Evolutionary conservation across 1,139 yeast species (phyloP), one percentile per base, ranked within the genome.

Genomic region (Zygosaccharomyces pseudobailii): DNA sequence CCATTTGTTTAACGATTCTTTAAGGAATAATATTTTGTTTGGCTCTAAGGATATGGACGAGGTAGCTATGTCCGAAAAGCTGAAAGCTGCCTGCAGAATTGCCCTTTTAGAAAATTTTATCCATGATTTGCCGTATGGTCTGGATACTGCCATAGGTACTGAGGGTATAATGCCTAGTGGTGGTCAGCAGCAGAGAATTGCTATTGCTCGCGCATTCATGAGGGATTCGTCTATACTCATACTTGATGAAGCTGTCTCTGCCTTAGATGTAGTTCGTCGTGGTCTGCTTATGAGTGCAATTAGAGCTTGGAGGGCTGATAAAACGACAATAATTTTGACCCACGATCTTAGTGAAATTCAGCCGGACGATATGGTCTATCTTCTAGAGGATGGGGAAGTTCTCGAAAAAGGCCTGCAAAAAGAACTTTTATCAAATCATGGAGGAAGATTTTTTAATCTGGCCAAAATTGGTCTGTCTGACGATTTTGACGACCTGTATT

Each of bases 221-320:
- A 72, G 88, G 51, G 76, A 90, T 57, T 67, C 94, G 0, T 85
- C 90, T 0, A 75, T 92, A 3, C 69, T 92, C 50, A 76, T 92
- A 9, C 69, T 89, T 25, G 98, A 92, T 68, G 98, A 92, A 63
- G 79, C 95, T 2, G 71, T 87, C 3, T 83, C 92, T 49, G 96
- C 97, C 0, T 67, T 92, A 49, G 97, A 90, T 63, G 64, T 66
- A 3, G 56, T 57, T 0, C 75, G 75, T 40, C 73, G 82, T 50
- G 66, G 65, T 1, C 45, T 58, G 4, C 63, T 87, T 3, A 68
- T 83, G 57, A 62, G 67, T 1, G 71, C 73, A 0, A 71, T 90
- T 10, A 74, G 78, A 49, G 47, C 54, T 8, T 83, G 88, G 84
- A 76, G 97, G 56, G 49, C 54, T 4, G 81, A 78, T 2, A 84